Base-by-base conservation (phyloP, 192 early-diverging fungal species). In the Jimgerdemannia lactiflua region DNA sequence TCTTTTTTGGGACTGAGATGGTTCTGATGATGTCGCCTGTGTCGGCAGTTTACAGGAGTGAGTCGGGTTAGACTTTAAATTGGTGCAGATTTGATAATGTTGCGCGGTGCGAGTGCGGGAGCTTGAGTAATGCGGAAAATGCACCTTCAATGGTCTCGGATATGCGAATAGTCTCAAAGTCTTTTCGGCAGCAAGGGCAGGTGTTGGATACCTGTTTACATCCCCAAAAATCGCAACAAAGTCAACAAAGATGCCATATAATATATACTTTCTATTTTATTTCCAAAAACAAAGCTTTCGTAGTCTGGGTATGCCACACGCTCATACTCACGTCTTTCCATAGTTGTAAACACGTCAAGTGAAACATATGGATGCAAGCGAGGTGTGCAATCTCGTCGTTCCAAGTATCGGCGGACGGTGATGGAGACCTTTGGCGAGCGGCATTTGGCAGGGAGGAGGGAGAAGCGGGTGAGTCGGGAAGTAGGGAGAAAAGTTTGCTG, bases 351-450 rank as follows among this genome's bases (percentile, higher is more conserved):
- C 67, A 67, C 7, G 20, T 67, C 67, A 67, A 17, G 40, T 67
- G 67, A 17, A 67, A 67, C 67, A 4, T 39, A n/a, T 67, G 67
- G 6, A 4, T n/a, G n/a, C 67, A 67, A 39, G 4, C 17, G 40
- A 67, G 19, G 40, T 67, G 67, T n/a, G 67, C 67, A 7, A 67
- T n/a, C 20, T 67, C 67, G 67, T 67, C 67, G 8, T 67, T n/a
- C 64, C 10, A 10, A 64, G n/a, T n/a, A n/a, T 64, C 64, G n/a
- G n/a, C n/a, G 11, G 64, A 64, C n/a, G n/a, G 64, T n/a, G 64
- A 14, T 64, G 10, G 11, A n/a, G 64, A 64, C 10, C 64, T 10
- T n/a, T n/a, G n/a, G 49, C 49, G 49, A 54, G 11, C 11, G 4
- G 49, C 49, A 54, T 54, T 54, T 54, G 49, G 11, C 4, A 54